phyloP scores from a whole-genome alignment of 306 rosid species.

The Prunus armeniaca region DNA sequence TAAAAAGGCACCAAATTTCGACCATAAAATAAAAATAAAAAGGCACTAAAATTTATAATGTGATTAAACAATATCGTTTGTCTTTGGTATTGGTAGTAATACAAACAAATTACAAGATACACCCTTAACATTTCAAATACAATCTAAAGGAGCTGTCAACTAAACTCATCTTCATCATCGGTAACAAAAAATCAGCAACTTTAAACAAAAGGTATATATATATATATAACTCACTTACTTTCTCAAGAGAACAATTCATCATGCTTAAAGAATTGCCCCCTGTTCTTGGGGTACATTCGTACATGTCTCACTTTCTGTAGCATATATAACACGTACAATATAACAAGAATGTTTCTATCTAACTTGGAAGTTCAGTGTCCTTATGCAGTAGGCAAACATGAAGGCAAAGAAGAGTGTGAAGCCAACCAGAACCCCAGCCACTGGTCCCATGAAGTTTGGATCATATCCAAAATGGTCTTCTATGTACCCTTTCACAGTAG shows the following conservation, averaged over 20 bases:
- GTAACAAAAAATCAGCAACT: neutral
- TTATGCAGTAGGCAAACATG: slow-evolving; percentile 72
- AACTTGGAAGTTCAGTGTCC: slow-evolving; percentile 72
- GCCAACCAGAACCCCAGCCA: slow-evolving; percentile 76
- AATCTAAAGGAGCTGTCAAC: neutral
- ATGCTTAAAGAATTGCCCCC: neutral
- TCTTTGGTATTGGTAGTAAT: neutral
- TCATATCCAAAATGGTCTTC: slow-evolving; percentile 57
- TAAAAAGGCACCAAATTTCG: neutral
- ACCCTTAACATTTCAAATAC: neutral
- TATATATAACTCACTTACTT: neutral
- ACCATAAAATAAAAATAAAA: no score
- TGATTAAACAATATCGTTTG: neutral
- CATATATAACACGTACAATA: neutral
- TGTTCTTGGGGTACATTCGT: neutral
- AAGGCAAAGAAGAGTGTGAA: slow-evolving; percentile 83
- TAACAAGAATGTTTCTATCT: slow-evolving; percentile 41
- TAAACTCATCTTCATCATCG: neutral
- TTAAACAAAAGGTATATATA: neutral
- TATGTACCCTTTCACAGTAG: slow-evolving; percentile 48
- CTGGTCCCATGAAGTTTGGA: slow-evolving; percentile 80
- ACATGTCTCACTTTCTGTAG: neutral
- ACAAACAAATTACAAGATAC: neutral
- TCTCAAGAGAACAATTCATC: neutral
- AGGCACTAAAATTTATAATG: neutral